Percentiles rank a stretch among this genome's conserved stretches.
Evolutionary conservation across 345 rosid species (phyloP).

Genomic region (Ricinus communis): DNA sequence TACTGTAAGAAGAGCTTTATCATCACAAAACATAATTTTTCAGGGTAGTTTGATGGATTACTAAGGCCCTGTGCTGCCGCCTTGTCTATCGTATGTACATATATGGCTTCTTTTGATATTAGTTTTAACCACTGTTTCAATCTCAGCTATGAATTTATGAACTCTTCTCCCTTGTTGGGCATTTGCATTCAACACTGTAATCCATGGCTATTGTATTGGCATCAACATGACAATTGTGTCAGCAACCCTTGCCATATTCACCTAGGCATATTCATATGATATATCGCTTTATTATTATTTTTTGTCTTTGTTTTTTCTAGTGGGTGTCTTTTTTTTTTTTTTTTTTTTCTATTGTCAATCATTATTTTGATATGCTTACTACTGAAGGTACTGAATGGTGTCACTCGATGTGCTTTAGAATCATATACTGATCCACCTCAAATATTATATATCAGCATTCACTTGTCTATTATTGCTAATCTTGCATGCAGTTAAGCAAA

Average conservation of each 20-base stretch:
- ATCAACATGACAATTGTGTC: too few species aligned
- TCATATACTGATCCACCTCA: not conserved
- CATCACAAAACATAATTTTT: not conserved
- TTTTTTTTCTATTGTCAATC: not conserved
- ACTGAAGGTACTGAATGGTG: not conserved
- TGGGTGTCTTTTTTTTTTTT: not conserved
- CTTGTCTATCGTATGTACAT: not conserved
- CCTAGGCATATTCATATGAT: too few species aligned
- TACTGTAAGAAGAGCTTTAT: not conserved
- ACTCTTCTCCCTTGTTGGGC: too few species aligned
- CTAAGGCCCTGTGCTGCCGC: not conserved
- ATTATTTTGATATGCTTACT: not conserved
- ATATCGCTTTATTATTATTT: not conserved
- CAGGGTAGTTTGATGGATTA: not conserved
- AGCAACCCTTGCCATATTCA: too few species aligned
- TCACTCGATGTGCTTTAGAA: not conserved
- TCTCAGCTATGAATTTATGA: not conserved
- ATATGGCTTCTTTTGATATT: not conserved
- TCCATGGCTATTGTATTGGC: too few species aligned
- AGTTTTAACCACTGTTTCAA: not conserved
- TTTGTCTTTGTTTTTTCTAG: not conserved
- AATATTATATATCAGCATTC: not conserved
- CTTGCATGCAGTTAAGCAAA: conserved; percentile 71
- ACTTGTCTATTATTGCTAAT: not conserved
- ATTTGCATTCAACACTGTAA: too few species aligned